phyloP scores from a whole-genome alignment of 1,139 yeast species.

The Eremothecium cymbalariae region DNA sequence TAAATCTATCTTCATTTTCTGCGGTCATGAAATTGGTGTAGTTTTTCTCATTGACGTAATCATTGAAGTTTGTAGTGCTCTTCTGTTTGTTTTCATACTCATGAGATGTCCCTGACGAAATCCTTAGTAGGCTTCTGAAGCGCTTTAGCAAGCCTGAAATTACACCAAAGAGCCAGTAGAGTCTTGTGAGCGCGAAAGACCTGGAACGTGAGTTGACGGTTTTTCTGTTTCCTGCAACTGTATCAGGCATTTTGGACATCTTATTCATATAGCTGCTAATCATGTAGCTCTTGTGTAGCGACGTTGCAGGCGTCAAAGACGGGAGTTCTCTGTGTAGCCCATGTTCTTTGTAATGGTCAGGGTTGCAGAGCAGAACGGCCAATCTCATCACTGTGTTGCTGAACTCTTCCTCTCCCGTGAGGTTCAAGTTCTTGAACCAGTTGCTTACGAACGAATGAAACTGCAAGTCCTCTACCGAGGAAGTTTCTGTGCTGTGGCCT shows the following conservation, averaged over 20 bases:
- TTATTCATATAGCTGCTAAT: constrained; percentile 28
- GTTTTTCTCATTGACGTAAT: constrained; percentile 23
- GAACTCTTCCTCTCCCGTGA: constrained; percentile 31
- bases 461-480: constrained; percentile 18
- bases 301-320: constrained; percentile 13
- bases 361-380: constrained; percentile 24
- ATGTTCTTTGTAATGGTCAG: constrained; percentile 17
- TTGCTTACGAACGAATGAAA: constrained; percentile 26
- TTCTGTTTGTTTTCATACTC: neutral
- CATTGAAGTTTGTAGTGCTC: constrained; percentile 14
- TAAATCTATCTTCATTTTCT: constrained; percentile 12
- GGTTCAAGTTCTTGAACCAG: constrained; percentile 27
- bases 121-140: constrained; percentile 4
- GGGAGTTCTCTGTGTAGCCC: constrained; percentile 23
- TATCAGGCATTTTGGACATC: constrained; percentile 17
- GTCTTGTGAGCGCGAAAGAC: constrained; percentile 7
- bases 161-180: constrained; percentile 5
- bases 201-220: constrained; percentile 10
- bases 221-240: constrained; percentile 11
- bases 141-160: neutral
- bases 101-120: constrained; percentile 1
- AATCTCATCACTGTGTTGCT: constrained; percentile 22
- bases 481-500: constrained; percentile 8
- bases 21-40: constrained; percentile 21
- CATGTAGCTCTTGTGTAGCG: constrained; percentile 19